Conservation (phyloP, 2,329 filamentous ascomycete genomes). For the Penicillium sp. region DNA sequence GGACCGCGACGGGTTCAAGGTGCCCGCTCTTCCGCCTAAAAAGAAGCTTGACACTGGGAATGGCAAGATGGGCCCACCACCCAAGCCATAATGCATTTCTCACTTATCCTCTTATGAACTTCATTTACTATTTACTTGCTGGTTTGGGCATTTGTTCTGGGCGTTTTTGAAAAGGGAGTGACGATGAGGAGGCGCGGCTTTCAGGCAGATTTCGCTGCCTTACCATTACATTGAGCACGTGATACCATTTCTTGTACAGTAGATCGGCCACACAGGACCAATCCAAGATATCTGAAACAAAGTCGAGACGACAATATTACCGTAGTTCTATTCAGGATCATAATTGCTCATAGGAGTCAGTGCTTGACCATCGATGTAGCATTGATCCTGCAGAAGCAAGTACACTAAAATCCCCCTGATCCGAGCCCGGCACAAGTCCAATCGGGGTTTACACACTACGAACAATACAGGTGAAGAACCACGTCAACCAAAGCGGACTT, state of each 20-base stretch:
- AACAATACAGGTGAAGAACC: conserved; percentile 11
- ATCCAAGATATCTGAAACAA: conserved; percentile 5
- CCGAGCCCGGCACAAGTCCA: background rate
- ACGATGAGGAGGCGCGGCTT: conserved; percentile 9
- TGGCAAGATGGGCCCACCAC: conserved; percentile 56
- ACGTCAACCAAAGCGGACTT: background rate
- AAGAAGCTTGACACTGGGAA: conserved; percentile 74
- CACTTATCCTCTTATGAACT: background rate
- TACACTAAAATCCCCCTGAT: conserved; percentile 3
- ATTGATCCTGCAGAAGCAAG: background rate
- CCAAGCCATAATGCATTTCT: conserved; percentile 34
- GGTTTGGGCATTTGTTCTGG: conserved; percentile 19
- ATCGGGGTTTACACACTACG: conserved; percentile 10
- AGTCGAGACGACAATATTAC: background rate
- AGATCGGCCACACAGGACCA: conserved; percentile 6
- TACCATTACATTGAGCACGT: conserved; percentile 9
- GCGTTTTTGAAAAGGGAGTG: conserved; percentile 18
- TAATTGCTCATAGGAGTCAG: background rate
- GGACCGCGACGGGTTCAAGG: conserved; percentile 73
- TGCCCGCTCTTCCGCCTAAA: conserved; percentile 71
- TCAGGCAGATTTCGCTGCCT: conserved; percentile 13
- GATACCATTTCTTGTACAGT: conserved; percentile 26
- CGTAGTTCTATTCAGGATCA: background rate
- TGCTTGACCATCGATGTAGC: background rate
- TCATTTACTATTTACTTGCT: conserved; percentile 16